A percentile compares a stretch with the other conserved stretches of the same genome.
phyloP scores from a whole-genome alignment of 2,329 filamentous ascomycete species.

The Nigrograna mackinnonii region DNA sequence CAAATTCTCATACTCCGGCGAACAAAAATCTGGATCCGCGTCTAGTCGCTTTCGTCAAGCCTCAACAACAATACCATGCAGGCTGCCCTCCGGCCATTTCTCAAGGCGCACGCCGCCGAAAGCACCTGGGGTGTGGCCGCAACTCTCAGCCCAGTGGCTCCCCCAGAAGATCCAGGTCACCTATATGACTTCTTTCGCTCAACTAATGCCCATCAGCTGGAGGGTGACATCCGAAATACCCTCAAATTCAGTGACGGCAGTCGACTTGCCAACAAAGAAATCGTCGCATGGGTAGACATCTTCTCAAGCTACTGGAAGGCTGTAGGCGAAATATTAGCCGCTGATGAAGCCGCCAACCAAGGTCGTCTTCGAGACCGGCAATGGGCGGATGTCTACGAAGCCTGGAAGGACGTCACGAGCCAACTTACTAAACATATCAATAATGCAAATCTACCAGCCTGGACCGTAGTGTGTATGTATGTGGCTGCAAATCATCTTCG shows the following conservation, averaged over 20 bases:
- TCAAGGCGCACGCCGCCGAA: slow-evolving; percentile 63
- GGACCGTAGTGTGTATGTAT: slow-evolving; percentile 92
- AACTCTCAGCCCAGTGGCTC: slow-evolving; percentile 73
- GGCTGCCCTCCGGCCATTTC: slow-evolving; percentile 73
- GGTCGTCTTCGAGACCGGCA: slow-evolving; percentile 55
- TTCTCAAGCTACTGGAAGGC: slow-evolving; percentile 85
- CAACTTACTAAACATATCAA: slow-evolving; percentile 80
- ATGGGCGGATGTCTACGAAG: slow-evolving; percentile 82
- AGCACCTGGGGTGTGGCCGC: slow-evolving; percentile 76
- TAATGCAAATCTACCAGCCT: slow-evolving; percentile 75
- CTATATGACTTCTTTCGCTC: slow-evolving; percentile 72
- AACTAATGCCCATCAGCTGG: slow-evolving; percentile 68
- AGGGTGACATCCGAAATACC: slow-evolving; percentile 70
- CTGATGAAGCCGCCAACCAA: slow-evolving; percentile 58
- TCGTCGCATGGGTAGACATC: slow-evolving; percentile 83
- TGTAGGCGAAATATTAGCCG: slow-evolving; percentile 70
- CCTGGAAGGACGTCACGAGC: slow-evolving; percentile 85
- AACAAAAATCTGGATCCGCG: too few species aligned
- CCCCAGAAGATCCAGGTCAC: slow-evolving; percentile 64
- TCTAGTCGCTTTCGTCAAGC: too few species aligned
- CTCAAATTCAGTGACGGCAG: slow-evolving; percentile 67
- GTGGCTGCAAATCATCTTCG: slow-evolving; percentile 83
- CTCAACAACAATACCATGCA: too few species aligned
- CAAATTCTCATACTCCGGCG: too few species aligned
- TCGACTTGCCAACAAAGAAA: slow-evolving; percentile 67